These are phyloP conservation scores for Kwoniella dejecticola DNA, from an alignment of 768 basidiomycete species.

Conservation along the genomic window DNA sequence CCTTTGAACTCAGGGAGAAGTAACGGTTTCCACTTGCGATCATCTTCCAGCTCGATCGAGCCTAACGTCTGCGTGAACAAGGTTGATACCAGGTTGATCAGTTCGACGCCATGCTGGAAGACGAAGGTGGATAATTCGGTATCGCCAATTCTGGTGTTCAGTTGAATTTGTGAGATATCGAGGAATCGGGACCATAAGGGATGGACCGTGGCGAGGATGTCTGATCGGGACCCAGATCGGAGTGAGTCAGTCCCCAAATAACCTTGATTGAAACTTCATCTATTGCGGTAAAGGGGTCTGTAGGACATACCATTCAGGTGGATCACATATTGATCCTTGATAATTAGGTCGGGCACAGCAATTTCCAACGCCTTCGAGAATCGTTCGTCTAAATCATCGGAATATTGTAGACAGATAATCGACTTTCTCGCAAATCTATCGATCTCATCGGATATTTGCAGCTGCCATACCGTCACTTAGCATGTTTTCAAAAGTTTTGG, in stretches of 20 bases:
- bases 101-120: slow-evolving; percentile 21
- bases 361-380: slow-evolving; percentile 20
- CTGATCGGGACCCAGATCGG: slow-evolving; percentile 5
- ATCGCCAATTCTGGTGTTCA: slow-evolving; percentile 3
- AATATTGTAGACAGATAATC: slow-evolving; percentile 26
- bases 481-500: no score
- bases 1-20: slow-evolving; percentile 22
- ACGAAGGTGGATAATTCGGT: background rate
- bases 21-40: slow-evolving; percentile 18
- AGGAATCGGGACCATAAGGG: slow-evolving; percentile 20
- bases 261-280: no score
- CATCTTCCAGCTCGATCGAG: background rate
- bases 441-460: slow-evolving; percentile 22
- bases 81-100: slow-evolving; percentile 14
- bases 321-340: slow-evolving; percentile 29
- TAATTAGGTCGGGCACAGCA: slow-evolving; percentile 14
- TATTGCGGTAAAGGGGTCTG: no score
- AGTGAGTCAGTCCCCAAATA: no score
- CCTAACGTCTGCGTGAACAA: slow-evolving; percentile 1
- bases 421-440: slow-evolving; percentile 21
- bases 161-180: slow-evolving; percentile 5
- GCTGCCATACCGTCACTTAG: background rate
- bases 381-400: slow-evolving; percentile 38
- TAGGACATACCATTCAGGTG: slow-evolving; percentile 14
- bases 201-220: slow-evolving; percentile 13